Percentiles rank a stretch among this genome's conserved stretches.
Evolutionary conservation across 1,284 basidiomycete genomes (phyloP).

Genomic region (Porogramme epimiltina): DNA sequence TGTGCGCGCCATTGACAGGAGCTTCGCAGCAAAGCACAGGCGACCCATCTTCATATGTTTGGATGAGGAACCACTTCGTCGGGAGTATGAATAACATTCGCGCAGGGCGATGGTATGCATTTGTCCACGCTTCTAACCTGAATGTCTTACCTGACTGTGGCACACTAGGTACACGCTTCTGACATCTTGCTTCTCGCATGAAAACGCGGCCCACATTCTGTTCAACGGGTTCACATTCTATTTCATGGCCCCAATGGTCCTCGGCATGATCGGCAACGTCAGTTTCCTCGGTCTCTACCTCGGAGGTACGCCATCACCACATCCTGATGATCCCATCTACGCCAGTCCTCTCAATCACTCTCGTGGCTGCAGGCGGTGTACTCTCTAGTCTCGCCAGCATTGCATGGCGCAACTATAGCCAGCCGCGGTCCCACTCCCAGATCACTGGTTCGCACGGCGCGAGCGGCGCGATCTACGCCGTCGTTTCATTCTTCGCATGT

Average conservation of each 20-base stretch:
- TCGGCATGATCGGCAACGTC: conserved; percentile 69
- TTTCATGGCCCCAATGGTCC: conserved; percentile 76
- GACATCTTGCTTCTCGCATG: conserved; percentile 78
- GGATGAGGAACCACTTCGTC: conserved; percentile 74
- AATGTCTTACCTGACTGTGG: neutral
- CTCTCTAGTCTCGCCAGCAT: conserved; percentile 64
- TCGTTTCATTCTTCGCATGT: conserved; percentile 74
- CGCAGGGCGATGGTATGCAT: conserved; percentile 69
- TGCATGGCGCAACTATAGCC: conserved; percentile 45
- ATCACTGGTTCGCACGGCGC: conserved; percentile 62
- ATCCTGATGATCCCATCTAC: neutral
- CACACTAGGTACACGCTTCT: conserved; percentile 76
- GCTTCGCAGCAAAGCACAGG: conserved; percentile 30
- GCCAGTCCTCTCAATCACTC: neutral
- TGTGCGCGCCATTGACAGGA: neutral
- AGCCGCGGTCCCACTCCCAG: neutral
- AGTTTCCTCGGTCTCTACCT: conserved; percentile 80
- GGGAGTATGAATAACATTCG: conserved; percentile 64
- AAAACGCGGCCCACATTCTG: conserved; percentile 62
- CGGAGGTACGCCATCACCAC: conserved; percentile 47
- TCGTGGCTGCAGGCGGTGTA: conserved; percentile 54
- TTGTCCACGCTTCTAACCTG: conserved; percentile 1
- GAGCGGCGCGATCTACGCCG: conserved; percentile 80
- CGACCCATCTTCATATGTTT: conserved; percentile 52
- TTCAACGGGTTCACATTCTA: conserved; percentile 82